A percentile compares a stretch with the other conserved stretches of the same genome.
These are phyloP conservation scores for Xylariaceae sp. DNA, from an alignment of 2,329 filamentous ascomycete species.

Conservation along the genomic window DNA sequence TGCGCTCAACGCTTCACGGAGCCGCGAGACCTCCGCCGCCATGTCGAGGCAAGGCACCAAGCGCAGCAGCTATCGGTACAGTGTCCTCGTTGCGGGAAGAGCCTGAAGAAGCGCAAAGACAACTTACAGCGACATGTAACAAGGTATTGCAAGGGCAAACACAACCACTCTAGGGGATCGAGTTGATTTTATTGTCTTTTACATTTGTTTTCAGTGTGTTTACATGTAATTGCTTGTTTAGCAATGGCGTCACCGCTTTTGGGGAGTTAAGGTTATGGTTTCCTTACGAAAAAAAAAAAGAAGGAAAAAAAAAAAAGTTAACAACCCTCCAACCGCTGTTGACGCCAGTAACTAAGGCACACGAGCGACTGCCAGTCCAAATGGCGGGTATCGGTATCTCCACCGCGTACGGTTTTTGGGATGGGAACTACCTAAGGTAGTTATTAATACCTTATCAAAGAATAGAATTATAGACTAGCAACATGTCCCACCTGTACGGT, in stretches of 20 bases:
- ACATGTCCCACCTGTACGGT: no score
- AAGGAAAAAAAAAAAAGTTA: no score
- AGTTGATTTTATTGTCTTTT: background rate
- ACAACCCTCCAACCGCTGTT: no score
- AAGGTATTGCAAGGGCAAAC: conserved; percentile 10
- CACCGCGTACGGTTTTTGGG: no score
- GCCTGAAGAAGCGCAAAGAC: conserved; percentile 10
- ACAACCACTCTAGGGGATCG: background rate
- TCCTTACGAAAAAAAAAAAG: no score
- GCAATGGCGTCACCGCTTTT: no score
- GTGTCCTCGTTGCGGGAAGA: conserved; percentile 12
- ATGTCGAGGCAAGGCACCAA: conserved; percentile 15
- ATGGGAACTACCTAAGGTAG: no score
- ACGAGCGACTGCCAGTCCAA: background rate
- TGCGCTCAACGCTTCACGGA: conserved; percentile 14
- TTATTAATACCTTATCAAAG: no score
- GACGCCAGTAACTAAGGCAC: no score
- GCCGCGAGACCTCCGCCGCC: conserved; percentile 14
- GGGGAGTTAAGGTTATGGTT: no score
- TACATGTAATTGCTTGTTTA: background rate
- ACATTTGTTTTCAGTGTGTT: background rate
- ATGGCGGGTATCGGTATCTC: no score
- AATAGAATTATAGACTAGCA: no score
- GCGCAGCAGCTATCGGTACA: background rate
- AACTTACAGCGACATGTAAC: conserved; percentile 19